A percentile compares a stretch with the other conserved stretches of the same genome.
Evolutionary conservation across 2,329 filamentous ascomycete genomes (phyloP).

Genomic region (Penicillium sp.): DNA sequence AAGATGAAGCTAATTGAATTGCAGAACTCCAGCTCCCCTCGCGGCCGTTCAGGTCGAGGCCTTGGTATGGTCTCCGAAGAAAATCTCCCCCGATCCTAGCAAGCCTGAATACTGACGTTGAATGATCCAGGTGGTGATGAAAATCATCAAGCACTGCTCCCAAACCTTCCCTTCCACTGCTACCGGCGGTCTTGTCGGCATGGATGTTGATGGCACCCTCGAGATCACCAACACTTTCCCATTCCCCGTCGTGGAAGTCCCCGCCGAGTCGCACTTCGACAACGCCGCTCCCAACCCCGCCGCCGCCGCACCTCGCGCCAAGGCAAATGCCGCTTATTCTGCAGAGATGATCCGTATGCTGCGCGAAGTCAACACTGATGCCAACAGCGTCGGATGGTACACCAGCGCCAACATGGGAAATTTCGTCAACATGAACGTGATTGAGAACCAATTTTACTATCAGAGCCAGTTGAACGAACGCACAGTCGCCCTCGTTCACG

Average conservation of each 20-base stretch:
- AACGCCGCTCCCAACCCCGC: conserved; percentile 66
- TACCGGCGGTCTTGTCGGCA: conserved; percentile 86
- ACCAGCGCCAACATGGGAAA: conserved; percentile 98
- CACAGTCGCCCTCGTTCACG: conserved; percentile 86
- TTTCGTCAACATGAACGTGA: conserved; percentile 89
- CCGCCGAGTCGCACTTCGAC: conserved; percentile 68
- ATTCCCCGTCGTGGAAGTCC: conserved; percentile 77
- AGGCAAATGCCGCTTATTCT: conserved; percentile 84
- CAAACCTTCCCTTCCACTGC: conserved; percentile 82
- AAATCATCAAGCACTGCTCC: conserved; percentile 94
- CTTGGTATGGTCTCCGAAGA: conserved; percentile 60
- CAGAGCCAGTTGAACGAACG: conserved; percentile 86
- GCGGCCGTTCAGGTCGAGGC: conserved; percentile 92
- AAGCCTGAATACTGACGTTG: conserved; percentile 29
- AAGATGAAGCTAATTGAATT: conserved; percentile 18
- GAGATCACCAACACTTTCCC: conserved; percentile 94
- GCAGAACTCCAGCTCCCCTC: conserved; percentile 65
- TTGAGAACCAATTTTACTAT: conserved; percentile 98
- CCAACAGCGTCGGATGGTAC: conserved; percentile 98
- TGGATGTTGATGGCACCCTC: conserved; percentile 77
- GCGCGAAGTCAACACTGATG: conserved; percentile 96
- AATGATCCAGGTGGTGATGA: conserved; percentile 75
- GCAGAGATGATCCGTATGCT: conserved; percentile 96
- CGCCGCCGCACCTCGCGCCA: conserved; percentile 84
- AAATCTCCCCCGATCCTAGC: conserved; percentile 31